Base-by-base conservation (phyloP, 1,139 yeast species). In the Taphrina pruni region DNA sequence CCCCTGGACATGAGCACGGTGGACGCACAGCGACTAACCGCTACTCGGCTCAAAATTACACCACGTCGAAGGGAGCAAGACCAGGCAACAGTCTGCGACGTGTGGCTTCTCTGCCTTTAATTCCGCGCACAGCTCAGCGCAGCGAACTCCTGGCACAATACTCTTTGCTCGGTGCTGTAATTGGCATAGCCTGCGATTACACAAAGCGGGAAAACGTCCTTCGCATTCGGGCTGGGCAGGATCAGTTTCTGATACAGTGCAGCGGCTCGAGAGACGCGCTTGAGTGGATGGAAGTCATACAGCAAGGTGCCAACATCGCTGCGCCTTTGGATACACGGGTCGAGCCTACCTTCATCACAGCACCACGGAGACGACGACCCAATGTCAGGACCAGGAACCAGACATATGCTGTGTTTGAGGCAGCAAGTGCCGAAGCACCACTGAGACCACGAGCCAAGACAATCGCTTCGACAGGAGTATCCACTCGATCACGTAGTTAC, bases 171-270 rank as follows among this genome's bases (percentile, higher is more conserved):
- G 67, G 67, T 11, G 61, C 67, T 5, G 67, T 64, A 9, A 54
- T 26, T 26, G 95, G 95, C 0, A 79, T 87, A 26, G 94, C 94
- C 0, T 78, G 83, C 6, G 95, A 89, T 76, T 89, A 89, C 77
- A 82, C 80, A 70, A 89, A 89, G 76, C 81, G 82, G 65, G 80
- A 83, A 20, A 82, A 85, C 75, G 88, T 85, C 0, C 77, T 89
- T 60, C 79, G 95, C 58, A 75, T 89, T 21, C 82, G 94, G 38
- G 82, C 86, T 14, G 94, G 89, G 77, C 84, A 85, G 60, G 90
- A 87, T 76, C 95, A 89, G 77, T 80, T 88, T 66, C 77, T 89
- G 68, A 73, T 89, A 9, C 83, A 83, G 64, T 87, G 87, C 73
- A 78, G 79, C 43, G 81, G 84, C 8, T 82, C 82, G 72, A 17